Evolutionary conservation across 768 basidiomycete species (phyloP).

Genomic region (Agrocybe chaxingu): DNA sequence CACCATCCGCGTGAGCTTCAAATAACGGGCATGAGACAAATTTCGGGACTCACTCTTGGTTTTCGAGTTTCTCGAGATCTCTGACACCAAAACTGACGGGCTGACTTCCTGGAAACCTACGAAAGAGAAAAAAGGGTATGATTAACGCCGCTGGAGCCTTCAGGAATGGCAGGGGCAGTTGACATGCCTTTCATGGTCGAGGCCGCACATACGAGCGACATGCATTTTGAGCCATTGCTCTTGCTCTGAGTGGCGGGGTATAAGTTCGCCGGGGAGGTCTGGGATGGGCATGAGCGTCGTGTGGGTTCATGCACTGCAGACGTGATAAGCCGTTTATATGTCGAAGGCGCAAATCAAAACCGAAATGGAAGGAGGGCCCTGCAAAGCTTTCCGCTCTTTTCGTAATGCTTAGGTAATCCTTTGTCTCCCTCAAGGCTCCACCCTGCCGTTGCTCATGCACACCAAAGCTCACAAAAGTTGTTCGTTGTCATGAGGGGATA

Average conservation of each 20-base stretch:
- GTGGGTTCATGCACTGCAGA: slow-evolving; percentile 14
- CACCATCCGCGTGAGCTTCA: slow-evolving; percentile 5
- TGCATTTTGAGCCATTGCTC: slow-evolving; percentile 61
- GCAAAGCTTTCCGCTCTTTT: slow-evolving; percentile 6
- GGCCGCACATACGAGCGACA: slow-evolving; percentile 63
- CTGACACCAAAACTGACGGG: slow-evolving; percentile 82
- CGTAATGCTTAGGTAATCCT: slow-evolving; percentile 15
- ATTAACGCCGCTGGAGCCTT: slow-evolving; percentile 13
- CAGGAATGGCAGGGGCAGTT: neutral
- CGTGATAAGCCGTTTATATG: slow-evolving; percentile 14
- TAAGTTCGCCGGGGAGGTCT: slow-evolving; percentile 63
- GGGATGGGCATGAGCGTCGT: slow-evolving; percentile 44
- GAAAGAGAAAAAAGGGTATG: slow-evolving; percentile 8
- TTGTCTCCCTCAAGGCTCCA: neutral
- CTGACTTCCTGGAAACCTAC: slow-evolving; percentile 92
- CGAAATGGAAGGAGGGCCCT: neutral
- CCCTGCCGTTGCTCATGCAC: neutral
- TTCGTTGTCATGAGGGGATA: neutral
- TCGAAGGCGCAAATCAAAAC: neutral
- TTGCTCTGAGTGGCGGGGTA: slow-evolving; percentile 55
- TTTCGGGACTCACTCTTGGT: slow-evolving; percentile 63
- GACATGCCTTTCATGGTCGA: slow-evolving; percentile 59
- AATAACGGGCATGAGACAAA: neutral
- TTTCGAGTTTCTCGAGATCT: slow-evolving; percentile 75
- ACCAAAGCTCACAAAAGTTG: neutral